These are phyloP conservation scores for Ochromonas danica DNA, from an alignment of 108 stramenopile genomes.

Conservation along the genomic window DNA sequence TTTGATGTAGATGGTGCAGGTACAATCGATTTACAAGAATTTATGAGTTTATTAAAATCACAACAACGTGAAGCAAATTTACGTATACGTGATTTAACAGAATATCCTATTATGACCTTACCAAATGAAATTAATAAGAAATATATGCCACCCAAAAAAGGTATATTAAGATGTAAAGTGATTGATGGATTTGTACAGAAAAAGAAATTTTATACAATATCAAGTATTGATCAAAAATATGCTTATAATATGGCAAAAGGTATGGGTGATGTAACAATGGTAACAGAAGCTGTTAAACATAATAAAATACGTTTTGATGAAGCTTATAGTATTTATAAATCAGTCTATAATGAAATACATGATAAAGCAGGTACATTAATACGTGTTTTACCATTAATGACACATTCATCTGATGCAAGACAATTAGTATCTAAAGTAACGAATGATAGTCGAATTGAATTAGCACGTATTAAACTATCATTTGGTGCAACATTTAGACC, in stretches of 20 bases:
- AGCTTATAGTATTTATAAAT: neutral
- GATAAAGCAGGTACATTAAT: neutral
- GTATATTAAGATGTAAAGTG: neutral
- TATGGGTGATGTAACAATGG: neutral
- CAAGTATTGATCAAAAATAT: constrained; percentile 26
- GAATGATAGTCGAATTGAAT: neutral
- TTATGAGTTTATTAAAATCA: constrained; percentile 14
- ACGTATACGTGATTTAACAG: neutral
- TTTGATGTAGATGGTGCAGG: constrained; percentile 34
- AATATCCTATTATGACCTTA: constrained; percentile 28
- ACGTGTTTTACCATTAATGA: constrained; percentile 4
- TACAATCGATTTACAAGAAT: constrained; percentile 2
- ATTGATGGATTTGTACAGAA: constrained; percentile 19
- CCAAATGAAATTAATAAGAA: neutral
- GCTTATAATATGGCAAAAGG: constrained; percentile 30
- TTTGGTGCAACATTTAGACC: constrained; percentile 20
- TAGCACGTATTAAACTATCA: neutral
- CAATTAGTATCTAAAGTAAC: constrained; percentile 28
- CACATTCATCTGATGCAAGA: neutral
- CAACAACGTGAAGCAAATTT: neutral
- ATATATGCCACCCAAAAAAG: constrained; percentile 29
- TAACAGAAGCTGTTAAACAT: constrained; percentile 1
- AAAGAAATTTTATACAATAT: neutral
- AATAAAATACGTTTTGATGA: constrained; percentile 3
- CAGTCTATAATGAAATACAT: neutral